phyloP scores from a whole-genome alignment of 1,284 basidiomycete species.

The Acaromyces ingoldii region DNA sequence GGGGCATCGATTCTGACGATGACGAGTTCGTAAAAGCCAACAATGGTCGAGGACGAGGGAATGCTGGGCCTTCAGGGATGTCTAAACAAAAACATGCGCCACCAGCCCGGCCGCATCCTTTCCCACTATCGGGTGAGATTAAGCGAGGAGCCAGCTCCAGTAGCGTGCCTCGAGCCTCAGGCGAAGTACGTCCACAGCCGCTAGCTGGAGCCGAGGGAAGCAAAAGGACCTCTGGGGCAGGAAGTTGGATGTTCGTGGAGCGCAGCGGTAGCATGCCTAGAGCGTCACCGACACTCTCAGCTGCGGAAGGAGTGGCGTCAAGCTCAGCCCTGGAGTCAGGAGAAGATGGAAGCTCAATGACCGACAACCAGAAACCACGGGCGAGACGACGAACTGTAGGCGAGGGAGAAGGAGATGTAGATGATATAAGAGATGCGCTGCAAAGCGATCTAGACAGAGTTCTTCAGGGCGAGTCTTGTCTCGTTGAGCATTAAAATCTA shows the following conservation, averaged over 20 bases:
- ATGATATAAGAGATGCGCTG: background rate
- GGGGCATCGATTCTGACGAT: constrained; percentile 48
- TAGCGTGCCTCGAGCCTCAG: background rate
- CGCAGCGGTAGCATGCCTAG: background rate
- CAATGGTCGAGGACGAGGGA: background rate
- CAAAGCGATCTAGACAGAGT: constrained; percentile 1
- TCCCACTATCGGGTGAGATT: background rate
- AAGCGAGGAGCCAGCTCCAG: background rate
- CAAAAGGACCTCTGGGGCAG: background rate
- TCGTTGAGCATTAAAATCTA: no score
- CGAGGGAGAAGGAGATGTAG: background rate
- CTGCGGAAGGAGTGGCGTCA: background rate
- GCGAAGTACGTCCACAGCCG: background rate
- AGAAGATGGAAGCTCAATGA: background rate
- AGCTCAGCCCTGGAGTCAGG: background rate
- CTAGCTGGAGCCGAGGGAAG: background rate
- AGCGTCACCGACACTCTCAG: background rate
- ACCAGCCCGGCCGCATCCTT: constrained; percentile 10
- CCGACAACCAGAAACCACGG: background rate
- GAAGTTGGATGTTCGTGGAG: constrained; percentile 2
- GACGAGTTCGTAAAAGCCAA: constrained; percentile 45
- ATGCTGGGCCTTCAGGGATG: background rate
- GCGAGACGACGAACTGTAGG: background rate
- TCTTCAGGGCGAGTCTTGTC: background rate
- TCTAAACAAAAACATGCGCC: constrained; percentile 11